phyloP scores from a whole-genome alignment of 495 filamentous ascomycete genomes.

The Astrothelium subdiscretum region DNA sequence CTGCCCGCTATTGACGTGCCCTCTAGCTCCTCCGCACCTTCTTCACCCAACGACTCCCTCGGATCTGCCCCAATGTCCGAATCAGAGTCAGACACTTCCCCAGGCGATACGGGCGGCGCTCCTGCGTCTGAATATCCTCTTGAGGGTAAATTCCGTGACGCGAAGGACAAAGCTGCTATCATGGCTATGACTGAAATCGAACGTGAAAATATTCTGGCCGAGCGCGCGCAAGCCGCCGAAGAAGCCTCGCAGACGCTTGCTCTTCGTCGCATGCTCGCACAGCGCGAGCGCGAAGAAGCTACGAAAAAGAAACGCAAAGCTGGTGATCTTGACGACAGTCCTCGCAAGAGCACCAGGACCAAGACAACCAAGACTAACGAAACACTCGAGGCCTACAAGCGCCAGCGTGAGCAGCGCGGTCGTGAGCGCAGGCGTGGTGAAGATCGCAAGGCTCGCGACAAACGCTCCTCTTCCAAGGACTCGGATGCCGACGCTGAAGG shows the following conservation, averaged over 20 bases:
- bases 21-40: slow-evolving; percentile 45
- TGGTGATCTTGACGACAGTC: slow-evolving; percentile 53
- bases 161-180: slow-evolving; percentile 69
- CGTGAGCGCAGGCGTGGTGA: slow-evolving; percentile 62
- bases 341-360: slow-evolving; percentile 71
- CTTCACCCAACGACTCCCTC: slow-evolving; percentile 58
- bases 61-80: slow-evolving; percentile 83
- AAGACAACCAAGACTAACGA: slow-evolving; percentile 45
- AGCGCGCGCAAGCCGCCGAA: slow-evolving; percentile 71
- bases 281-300: slow-evolving; percentile 50
- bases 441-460: slow-evolving; percentile 45
- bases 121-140: slow-evolving; percentile 61
- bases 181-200: slow-evolving; percentile 80
- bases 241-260: slow-evolving; percentile 70
- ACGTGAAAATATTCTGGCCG: slow-evolving; percentile 79
- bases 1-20: slow-evolving; percentile 13
- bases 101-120: slow-evolving; percentile 33
- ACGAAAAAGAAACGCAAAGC: slow-evolving; percentile 73
- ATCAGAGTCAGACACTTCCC: slow-evolving; percentile 60
- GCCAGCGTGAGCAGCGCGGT: slow-evolving; percentile 71
- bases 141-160: slow-evolving; percentile 73
- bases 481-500: slow-evolving; percentile 59
- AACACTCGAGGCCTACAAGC: slow-evolving; percentile 66
- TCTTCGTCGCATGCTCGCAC: slow-evolving; percentile 67
- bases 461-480: slow-evolving; percentile 17